Percentiles rank a stretch among this genome's conserved stretches.
Evolutionary conservation across 2,329 filamentous ascomycete genomes (phyloP).

Genomic region (Seiridium unicorne): DNA sequence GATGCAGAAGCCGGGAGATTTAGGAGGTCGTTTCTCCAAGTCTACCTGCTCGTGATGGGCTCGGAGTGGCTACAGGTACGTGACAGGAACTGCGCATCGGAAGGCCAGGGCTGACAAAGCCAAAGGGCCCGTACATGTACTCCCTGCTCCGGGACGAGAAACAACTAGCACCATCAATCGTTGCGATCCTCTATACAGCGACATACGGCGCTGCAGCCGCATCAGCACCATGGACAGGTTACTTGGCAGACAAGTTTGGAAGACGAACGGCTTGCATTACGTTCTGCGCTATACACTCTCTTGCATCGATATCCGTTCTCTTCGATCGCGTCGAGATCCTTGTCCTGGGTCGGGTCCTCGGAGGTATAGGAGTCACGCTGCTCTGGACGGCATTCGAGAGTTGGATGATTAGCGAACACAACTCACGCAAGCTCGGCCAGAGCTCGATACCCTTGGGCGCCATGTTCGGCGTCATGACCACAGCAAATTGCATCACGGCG

Average conservation of each 20-base stretch:
- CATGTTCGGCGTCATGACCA: conserved; percentile 51
- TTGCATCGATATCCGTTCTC: conserved; percentile 49
- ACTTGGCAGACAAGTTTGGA: conserved; percentile 47
- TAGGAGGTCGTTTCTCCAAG: conserved; percentile 23
- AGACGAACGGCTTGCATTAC: conserved; percentile 50
- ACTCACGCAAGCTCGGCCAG: conserved; percentile 38
- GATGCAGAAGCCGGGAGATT: conserved; percentile 18
- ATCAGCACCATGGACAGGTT: conserved; percentile 44
- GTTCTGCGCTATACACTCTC: conserved; percentile 52
- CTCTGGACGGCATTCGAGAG: conserved; percentile 60
- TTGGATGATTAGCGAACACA: conserved; percentile 60
- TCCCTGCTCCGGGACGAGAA: conserved; percentile 29
- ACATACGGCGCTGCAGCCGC: conserved; percentile 44
- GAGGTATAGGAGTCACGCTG: conserved; percentile 54
- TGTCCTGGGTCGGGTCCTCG: conserved; percentile 51
- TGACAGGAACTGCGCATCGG: not conserved
- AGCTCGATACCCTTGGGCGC: conserved; percentile 37
- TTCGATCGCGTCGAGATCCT: conserved; percentile 37
- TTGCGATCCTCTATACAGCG: conserved; percentile 39
- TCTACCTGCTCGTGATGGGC: conserved; percentile 48
- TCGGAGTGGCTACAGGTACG: conserved; percentile 51
- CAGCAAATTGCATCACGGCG: conserved; percentile 50
- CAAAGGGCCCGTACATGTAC: conserved; percentile 28
- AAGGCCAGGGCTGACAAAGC: not conserved
- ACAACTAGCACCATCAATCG: conserved; percentile 22